Conservation (phyloP, 257 asterid species). For the Orobanche coerulescens region DNA sequence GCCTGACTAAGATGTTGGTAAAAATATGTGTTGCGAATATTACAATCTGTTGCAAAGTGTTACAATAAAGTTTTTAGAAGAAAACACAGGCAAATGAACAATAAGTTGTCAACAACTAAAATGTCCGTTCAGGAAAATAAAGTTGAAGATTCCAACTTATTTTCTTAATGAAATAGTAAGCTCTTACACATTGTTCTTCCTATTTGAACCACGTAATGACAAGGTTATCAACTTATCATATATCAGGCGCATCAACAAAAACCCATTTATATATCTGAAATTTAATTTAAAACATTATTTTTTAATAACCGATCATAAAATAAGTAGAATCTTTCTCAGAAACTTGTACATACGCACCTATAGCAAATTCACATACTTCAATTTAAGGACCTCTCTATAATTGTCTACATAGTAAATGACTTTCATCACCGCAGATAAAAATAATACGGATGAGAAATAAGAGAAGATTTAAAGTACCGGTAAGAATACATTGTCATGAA, state of each 20-base stretch:
- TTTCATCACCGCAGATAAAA: background rate
- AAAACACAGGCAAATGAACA: background rate
- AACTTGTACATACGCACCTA: constrained; percentile 1
- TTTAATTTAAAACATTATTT: background rate
- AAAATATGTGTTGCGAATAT: background rate
- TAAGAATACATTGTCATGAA: constrained; percentile 9
- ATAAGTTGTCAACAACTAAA: constrained; percentile 2
- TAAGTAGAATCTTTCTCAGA: background rate
- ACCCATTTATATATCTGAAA: background rate
- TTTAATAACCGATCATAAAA: background rate
- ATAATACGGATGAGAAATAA: background rate
- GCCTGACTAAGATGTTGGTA: too few relatives aligned
- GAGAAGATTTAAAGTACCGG: background rate
- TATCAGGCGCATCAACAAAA: background rate
- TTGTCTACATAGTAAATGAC: background rate
- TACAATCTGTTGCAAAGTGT: background rate
- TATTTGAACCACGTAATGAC: constrained; percentile 2
- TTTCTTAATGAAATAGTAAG: background rate
- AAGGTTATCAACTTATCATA: background rate
- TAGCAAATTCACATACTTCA: background rate
- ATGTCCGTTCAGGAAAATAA: background rate
- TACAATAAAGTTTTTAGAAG: background rate
- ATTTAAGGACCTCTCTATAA: background rate
- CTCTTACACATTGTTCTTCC: background rate
- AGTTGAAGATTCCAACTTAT: background rate